Evolutionary conservation across 2,329 filamentous ascomycete species (phyloP), one percentile per base, ranked within the genome.

Genomic region (Pseudogymnoascus pannorum): DNA sequence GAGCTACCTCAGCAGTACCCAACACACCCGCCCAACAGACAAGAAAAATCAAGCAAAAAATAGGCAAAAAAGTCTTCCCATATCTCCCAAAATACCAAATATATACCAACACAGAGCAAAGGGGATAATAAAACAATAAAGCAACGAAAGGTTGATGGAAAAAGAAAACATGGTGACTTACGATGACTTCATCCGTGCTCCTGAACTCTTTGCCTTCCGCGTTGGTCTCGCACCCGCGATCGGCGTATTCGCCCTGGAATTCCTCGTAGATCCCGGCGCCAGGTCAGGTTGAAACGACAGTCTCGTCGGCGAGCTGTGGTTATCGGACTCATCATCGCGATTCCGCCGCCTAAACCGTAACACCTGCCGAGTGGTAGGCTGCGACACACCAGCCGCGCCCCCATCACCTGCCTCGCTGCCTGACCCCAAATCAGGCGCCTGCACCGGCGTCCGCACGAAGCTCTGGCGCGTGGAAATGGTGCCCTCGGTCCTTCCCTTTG

Each of bases 131-230:
- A 61, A 26, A 22, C 42, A 22, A 48, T 42, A 61, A 64, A 61
- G 63, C 61, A 63, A 61, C 40, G 60, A 63, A 36, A 11, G 58
- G 35, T 57, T 60, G 54, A 36, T 60, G 51, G 57, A 58, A 66
- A 44, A 60, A 48, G 59, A 36, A 42, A 60, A 58, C 54, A 31
- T 65, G 64, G 67, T 67, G 64, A 86, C 85, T 81, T 77, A 87
- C 86, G 87, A 89, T 73, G 80, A 82, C 75, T 89, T 88, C 70
- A 87, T 80, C 66, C 86, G 84, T 65, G 71, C 64, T 61, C 71
- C 71, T 38, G 84, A 85, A 60, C 79, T 81, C 71, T 84, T 82
- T 58, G 79, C 76, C 73, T 82, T 86, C 78, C 86, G 87, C 63
- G 77, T 74, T 31, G 82, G 78, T 40, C 81, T 81, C 60, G 63